Conservation (phyloP, 257 asterid species). For the Gentiana straminea region DNA sequence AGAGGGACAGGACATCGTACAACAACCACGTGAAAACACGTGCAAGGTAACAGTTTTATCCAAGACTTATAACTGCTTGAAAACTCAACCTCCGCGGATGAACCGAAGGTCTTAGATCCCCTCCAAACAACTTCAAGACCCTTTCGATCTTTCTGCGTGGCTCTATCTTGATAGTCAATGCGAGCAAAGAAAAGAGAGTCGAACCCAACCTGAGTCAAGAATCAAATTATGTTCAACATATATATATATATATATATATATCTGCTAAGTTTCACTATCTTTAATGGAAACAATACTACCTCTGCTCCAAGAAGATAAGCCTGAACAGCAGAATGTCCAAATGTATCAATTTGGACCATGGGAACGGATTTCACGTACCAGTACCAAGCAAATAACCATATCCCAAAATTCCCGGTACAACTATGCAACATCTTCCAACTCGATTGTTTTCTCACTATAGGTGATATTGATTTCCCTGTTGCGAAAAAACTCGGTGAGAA, state of each 20-base stretch:
- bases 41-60: background rate
- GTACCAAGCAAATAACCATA: too few relatives aligned
- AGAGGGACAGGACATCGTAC: background rate
- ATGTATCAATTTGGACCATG: constrained; percentile 94
- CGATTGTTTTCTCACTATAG: too few relatives aligned
- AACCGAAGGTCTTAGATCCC: constrained; percentile 68
- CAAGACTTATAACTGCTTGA: background rate
- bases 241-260: too few relatives aligned
- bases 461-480: too few relatives aligned
- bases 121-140: constrained; percentile 85
- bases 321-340: constrained; percentile 96
- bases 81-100: constrained; percentile 62
- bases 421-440: too few relatives aligned
- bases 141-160: constrained; percentile 59
- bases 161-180: constrained; percentile 94
- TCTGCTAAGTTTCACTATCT: background rate
- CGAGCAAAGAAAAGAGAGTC: constrained; percentile 89
- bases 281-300: too few relatives aligned
- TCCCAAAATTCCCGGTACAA: too few relatives aligned
- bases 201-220: constrained; percentile 70
- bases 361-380: too few relatives aligned
- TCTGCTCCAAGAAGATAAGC: constrained; percentile 96
- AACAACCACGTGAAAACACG: background rate
- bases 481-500: too few relatives aligned
- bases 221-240: background rate